Evolutionary conservation across 176 grass and related monocot species (phyloP), one percentile per base, ranked within the genome.

Genomic region (Oryza glumipatula): DNA sequence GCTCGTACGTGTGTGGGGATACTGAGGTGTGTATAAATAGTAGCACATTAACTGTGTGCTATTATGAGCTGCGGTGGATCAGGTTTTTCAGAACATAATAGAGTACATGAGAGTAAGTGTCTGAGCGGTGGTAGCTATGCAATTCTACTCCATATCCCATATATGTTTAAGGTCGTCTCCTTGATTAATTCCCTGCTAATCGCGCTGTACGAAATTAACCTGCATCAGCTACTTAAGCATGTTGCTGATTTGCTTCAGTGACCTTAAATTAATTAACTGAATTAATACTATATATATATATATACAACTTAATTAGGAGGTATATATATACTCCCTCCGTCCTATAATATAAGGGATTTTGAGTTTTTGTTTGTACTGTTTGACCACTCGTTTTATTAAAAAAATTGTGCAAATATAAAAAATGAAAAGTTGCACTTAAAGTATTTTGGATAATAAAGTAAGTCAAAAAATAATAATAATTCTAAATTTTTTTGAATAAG

Each of bases 11-110:
- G 58, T 3, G 56, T 22, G 56, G 56, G 56, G 56, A 7, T 10
- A 22, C 54, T 72, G 17, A 19, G 4, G 68, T 8, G 41, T 72
- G 3, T 61, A 10, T 23, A 6, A 38, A 23, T 63, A 71, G 10
- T 44, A 44, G 68, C 21, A 71, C 21, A 71, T 71, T 44, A 71
- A 43, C 7, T 70, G 16, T 19, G 33, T 69, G 33, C 67, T 68
- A 21, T 69, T 69, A 70, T 70, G 68, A 41, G 32, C 28, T 71
- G 68, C 68, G 68, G 68, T 71, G n/a, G 68, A 71, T 71, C 38
- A n/a, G 39, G 4, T 71, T 71, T 43, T 71, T 71, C 16, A 70
- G 19, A 41, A 5, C 54, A 58, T 2, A 36, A 35, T 70, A 8
- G 33, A 11, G 67, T 70, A 70, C 67, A 70, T 0, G 39, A 10